Base-by-base conservation (phyloP, 345 rosid genomes). In the Populus nigra region DNA sequence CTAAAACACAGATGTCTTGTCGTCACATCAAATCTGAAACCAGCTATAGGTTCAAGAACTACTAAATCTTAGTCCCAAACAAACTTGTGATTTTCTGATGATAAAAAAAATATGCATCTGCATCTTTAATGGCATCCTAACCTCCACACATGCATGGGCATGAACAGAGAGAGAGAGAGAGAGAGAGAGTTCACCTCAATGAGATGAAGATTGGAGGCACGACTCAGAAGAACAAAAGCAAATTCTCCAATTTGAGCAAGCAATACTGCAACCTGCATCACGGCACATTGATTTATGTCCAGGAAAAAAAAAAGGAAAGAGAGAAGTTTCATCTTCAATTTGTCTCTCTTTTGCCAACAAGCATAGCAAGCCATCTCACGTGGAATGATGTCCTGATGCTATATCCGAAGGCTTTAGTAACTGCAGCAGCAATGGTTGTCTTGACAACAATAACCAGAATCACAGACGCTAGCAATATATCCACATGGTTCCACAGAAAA, bases 231-330 rank as follows among this genome's bases (percentile, higher is more conserved):
- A 82, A 96, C 95, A 86, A 96, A 96, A 80, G 99, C 96, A 77
- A 93, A 96, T 85, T 96, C 99, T 81, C 99, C 99, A 65, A 96
- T 92, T 88, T 96, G 99, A 82, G 99, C 99, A 78, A 96, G 98
- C 81, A 91, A 68, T 43, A 96, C 89, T 49, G 95, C 98, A 20
- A 91, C 99, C 99, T 93, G 77, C 80, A 78, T 73, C 61, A 75
- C 20, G 62, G 23, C 3, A 63, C 43, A 50, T 65, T 18, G 38
- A 62, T 47, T 20, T 10, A 43, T 72, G 7, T 55, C 17, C 8
- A 59, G n/a, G 4, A 70, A 45, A 59, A 49, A 4, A 12, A 69
- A 27, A n/a, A 11, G 29, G 5, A 53, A 53, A 8, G 11, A 63
- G 35, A 8, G 5, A 23, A 4, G 12, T 10, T 76, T 49, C 38